Conservation (phyloP, 352 stramenopile species). For the Globisporangium cystogenes region DNA sequence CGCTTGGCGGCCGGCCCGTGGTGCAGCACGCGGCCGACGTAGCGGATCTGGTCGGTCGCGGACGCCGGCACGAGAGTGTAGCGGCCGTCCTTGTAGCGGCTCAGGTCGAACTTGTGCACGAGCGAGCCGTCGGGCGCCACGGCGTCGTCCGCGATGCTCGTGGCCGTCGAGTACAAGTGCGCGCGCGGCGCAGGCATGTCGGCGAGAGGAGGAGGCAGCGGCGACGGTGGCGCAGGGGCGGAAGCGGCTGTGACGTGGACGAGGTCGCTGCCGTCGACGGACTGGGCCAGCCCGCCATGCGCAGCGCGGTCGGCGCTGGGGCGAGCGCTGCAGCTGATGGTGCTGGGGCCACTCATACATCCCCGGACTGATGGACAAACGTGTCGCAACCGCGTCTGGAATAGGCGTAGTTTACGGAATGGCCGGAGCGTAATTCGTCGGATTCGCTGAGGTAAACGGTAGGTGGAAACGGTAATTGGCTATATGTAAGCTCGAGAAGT, state of each 20-base stretch:
- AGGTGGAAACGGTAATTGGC: neutral
- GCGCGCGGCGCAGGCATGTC: constrained; percentile 13
- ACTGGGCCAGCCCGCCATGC: neutral
- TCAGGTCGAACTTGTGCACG: constrained; percentile 80
- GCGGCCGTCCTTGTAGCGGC: constrained; percentile 66
- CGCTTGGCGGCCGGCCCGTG: constrained; percentile 50
- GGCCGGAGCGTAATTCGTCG: neutral
- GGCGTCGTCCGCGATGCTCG: constrained; percentile 27
- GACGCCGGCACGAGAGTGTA: constrained; percentile 69
- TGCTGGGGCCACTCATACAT: neutral
- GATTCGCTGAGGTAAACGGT: neutral
- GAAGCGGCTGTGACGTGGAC: constrained; percentile 10
- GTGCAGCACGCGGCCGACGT: constrained; percentile 68
- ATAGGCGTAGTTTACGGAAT: neutral
- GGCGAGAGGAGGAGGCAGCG: constrained; percentile 7
- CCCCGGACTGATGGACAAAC: neutral
- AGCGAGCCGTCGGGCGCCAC: constrained; percentile 14
- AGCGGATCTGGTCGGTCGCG: constrained; percentile 64
- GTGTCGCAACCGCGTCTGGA: neutral
- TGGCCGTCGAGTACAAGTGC: constrained; percentile 20
- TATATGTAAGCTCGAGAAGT: neutral
- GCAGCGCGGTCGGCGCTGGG: too few relatives aligned
- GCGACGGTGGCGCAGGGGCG: neutral
- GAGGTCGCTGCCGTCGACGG: neutral
- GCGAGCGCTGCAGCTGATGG: neutral